Percentiles rank a stretch among this genome's conserved stretches.
These are phyloP conservation scores for Jaltomata sinuosa DNA, from an alignment of 257 asterid genomes.

Conservation along the genomic window DNA sequence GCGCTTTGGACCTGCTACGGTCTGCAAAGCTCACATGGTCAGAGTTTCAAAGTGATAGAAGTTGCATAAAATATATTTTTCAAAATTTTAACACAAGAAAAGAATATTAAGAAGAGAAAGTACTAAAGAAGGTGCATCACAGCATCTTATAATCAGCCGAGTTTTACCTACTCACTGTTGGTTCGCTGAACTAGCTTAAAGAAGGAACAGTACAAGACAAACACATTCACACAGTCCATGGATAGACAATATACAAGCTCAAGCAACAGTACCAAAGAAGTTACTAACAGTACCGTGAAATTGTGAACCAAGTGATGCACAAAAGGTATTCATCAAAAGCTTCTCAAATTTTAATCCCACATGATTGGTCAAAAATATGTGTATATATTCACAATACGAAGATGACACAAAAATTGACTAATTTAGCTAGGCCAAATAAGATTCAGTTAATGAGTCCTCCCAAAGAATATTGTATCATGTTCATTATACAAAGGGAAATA, in stretches of 20 bases:
- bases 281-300: not conserved
- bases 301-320: not conserved
- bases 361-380: not conserved
- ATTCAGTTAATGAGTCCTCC: not conserved
- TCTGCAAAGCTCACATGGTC: not conserved
- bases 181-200: not conserved
- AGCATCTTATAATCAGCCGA: not conserved
- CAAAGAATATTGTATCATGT: not conserved
- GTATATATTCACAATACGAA: not conserved
- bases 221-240: not conserved
- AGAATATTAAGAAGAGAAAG: not conserved
- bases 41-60: not conserved
- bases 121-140: not conserved
- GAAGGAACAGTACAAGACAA: not conserved
- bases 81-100: not conserved
- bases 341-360: not conserved
- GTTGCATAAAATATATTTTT: not conserved
- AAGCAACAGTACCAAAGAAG: not conserved
- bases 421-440: not conserved
- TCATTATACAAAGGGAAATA: not conserved
- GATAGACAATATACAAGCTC: not conserved
- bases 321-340: not conserved
- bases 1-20: not conserved
- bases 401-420: not conserved
- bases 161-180: not conserved